Conservation (phyloP, 441 rosid genomes). For the Populus hybrid region DNA sequence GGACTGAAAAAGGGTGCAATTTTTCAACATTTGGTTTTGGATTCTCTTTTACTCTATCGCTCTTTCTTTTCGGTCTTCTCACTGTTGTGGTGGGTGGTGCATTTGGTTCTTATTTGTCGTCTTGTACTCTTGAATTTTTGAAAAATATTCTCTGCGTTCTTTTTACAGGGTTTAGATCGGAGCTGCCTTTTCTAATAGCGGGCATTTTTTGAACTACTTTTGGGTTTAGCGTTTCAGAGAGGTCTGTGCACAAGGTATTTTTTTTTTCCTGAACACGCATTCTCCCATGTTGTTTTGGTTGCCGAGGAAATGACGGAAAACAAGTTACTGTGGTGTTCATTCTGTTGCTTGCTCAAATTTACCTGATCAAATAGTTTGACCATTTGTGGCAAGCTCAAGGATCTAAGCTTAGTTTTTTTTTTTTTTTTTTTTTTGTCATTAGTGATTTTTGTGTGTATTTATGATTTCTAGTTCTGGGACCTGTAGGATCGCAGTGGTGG, state of each 20-base stretch:
- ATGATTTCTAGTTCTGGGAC: neutral
- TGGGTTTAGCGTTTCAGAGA: constrained; percentile 23
- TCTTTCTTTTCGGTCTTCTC: constrained; percentile 29
- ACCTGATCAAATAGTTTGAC: neutral
- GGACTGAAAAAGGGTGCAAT: constrained; percentile 8
- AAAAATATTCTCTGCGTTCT: constrained; percentile 9
- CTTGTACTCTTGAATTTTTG: constrained; percentile 25
- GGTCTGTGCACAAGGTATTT: constrained; percentile 30
- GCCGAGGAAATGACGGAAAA: neutral
- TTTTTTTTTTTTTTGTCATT: neutral
- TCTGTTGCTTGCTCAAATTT: constrained; percentile 15
- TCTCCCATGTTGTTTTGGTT: constrained; percentile 9
- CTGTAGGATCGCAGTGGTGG: neutral
- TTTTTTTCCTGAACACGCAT: constrained; percentile 17
- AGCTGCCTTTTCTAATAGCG: constrained; percentile 11
- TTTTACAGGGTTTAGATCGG: constrained; percentile 44
- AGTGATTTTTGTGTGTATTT: neutral
- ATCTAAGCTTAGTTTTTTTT: neutral
- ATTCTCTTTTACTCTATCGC: constrained; percentile 23
- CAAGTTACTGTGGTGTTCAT: constrained; percentile 1
- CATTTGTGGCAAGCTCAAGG: neutral
- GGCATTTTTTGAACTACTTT: constrained; percentile 6
- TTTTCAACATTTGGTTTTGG: constrained; percentile 37
- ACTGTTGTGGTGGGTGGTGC: constrained; percentile 10
- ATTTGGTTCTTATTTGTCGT: constrained; percentile 29